These are phyloP conservation scores for Phytophthora vignae DNA, from an alignment of 352 stramenopile genomes.

Conservation along the genomic window DNA sequence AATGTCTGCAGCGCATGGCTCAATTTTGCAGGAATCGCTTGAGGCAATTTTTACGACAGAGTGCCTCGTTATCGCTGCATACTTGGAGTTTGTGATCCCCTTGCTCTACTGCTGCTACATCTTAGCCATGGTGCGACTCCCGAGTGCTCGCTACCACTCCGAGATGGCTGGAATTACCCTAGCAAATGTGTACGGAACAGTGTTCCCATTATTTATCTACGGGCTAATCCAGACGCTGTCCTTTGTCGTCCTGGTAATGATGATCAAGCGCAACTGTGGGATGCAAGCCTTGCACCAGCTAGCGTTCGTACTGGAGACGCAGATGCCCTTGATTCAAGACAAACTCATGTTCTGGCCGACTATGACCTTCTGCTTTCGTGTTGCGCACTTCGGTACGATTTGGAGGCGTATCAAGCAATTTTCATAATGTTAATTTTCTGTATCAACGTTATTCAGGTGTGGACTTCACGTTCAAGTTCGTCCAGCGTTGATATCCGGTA, in stretches of 20 bases:
- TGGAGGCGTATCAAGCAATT: too few relatives aligned
- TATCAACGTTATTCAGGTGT: background rate
- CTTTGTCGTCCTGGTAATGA: background rate
- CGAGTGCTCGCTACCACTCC: background rate
- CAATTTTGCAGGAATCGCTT: constrained; percentile 1
- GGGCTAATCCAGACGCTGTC: background rate
- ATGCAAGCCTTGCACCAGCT: background rate
- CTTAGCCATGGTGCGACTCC: background rate
- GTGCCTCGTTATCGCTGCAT: background rate
- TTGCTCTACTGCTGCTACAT: constrained; percentile 1
- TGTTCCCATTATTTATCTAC: background rate
- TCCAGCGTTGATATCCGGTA: background rate
- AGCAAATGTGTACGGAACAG: background rate
- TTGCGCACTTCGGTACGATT: background rate
- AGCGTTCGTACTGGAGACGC: constrained; percentile 1
- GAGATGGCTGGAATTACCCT: background rate
- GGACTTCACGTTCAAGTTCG: background rate
- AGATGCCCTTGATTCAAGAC: constrained; percentile 3
- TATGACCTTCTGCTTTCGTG: constrained; percentile 3
- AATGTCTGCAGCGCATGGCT: background rate
- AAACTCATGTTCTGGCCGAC: constrained; percentile 5
- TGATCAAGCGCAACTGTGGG: background rate
- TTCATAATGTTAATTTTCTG: background rate
- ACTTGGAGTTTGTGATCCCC: constrained; percentile 1
- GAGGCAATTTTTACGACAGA: constrained; percentile 1